Conservation (phyloP, 1,284 basidiomycete genomes). For the Pascua guehoae region DNA sequence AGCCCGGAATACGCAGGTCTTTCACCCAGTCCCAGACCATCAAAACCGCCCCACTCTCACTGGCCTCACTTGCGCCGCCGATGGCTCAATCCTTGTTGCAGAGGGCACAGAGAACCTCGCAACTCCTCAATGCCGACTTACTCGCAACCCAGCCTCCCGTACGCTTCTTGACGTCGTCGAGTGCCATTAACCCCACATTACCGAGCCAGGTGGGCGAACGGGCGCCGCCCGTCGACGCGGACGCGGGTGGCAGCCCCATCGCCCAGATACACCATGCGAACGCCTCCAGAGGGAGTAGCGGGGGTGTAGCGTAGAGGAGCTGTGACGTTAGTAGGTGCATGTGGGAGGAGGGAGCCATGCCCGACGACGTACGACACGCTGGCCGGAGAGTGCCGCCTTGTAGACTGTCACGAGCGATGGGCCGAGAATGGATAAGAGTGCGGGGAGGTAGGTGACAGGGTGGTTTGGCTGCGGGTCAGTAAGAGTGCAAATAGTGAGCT, state of each 20-base stretch:
- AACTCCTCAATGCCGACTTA: slow-evolving; percentile 16
- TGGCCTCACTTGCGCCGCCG: too few relatives aligned
- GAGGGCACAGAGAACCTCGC: too few relatives aligned
- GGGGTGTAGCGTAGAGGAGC: slow-evolving; percentile 43
- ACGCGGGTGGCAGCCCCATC: slow-evolving; percentile 32
- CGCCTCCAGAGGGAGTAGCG: slow-evolving; percentile 35
- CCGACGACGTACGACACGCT: slow-evolving; percentile 39
- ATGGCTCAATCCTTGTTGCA: too few relatives aligned
- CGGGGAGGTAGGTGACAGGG: slow-evolving; percentile 36
- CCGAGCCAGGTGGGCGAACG: slow-evolving; percentile 30
- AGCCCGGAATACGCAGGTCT: too few relatives aligned
- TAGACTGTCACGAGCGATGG: slow-evolving; percentile 38
- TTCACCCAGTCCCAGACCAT: too few relatives aligned
- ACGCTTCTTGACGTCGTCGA: slow-evolving; percentile 27
- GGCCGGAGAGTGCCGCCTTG: slow-evolving; percentile 37
- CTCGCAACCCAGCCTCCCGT: slow-evolving; percentile 42
- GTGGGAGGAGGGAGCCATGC: too few relatives aligned
- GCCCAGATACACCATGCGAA: slow-evolving; percentile 43
- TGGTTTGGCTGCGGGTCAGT: slow-evolving; percentile 22
- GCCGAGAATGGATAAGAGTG: slow-evolving; percentile 34
- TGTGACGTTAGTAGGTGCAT: too few relatives aligned
- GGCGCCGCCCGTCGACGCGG: slow-evolving; percentile 14
- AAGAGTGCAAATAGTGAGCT: too few relatives aligned
- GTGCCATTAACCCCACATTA: slow-evolving; percentile 42
- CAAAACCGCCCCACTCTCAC: too few relatives aligned